Evolutionary conservation across 2,329 filamentous ascomycete genomes (phyloP).

Genomic region (Aspergillus amoenus): DNA sequence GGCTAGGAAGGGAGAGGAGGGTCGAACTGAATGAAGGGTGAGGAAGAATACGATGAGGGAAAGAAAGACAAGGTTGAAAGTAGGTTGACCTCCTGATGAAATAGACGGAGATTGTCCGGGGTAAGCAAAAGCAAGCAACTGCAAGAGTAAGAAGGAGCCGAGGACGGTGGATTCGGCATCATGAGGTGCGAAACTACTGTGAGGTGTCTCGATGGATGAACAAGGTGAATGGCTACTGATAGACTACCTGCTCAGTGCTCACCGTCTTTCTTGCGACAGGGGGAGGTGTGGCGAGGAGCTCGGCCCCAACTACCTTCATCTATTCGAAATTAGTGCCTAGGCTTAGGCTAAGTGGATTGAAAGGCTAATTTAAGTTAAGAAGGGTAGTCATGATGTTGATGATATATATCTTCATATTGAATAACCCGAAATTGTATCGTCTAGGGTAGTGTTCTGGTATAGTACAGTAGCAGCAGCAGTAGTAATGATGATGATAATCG

Average conservation of each 20-base stretch:
- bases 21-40: too few relatives aligned
- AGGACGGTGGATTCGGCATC: too few relatives aligned
- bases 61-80: too few relatives aligned
- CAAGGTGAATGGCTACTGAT: background rate
- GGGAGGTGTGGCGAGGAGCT: background rate
- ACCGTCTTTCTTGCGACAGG: background rate
- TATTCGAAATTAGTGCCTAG: background rate
- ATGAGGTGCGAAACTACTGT: too few relatives aligned
- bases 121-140: background rate
- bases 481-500: background rate
- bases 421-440: constrained; percentile 8
- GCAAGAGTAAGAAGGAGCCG: too few relatives aligned
- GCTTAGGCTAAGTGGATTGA: too few relatives aligned
- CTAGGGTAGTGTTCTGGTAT: constrained; percentile 1
- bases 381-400: background rate
- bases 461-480: constrained; percentile 2
- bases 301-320: background rate
- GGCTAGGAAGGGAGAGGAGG: too few relatives aligned
- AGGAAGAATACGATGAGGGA: background rate
- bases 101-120: background rate
- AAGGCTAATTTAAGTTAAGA: background rate
- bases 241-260: background rate
- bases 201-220: background rate
- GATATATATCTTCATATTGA: background rate
- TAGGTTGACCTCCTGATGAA: background rate